Conservation (phyloP, 495 filamentous ascomycete species). For the Tuber brumale region DNA sequence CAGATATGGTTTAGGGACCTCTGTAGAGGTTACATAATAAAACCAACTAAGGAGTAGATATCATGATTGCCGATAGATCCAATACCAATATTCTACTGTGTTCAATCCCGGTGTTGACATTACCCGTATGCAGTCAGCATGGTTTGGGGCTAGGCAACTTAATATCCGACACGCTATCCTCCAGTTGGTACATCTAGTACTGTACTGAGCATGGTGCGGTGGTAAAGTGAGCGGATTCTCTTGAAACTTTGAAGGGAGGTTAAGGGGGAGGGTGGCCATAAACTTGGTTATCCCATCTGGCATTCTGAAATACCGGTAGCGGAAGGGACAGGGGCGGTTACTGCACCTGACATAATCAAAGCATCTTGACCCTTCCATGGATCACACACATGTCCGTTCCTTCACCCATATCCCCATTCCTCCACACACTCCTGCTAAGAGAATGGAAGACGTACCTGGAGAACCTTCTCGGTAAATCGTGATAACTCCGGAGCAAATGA, state of each 20-base stretch:
- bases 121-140: not conserved
- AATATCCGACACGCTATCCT: not conserved
- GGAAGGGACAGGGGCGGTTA: no score
- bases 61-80: not conserved
- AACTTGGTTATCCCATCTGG: not conserved
- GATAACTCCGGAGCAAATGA: not conserved
- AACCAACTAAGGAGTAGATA: not conserved
- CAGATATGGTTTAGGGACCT: not conserved
- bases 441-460: no score
- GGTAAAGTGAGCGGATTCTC: not conserved
- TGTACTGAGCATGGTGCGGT: not conserved
- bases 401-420: no score
- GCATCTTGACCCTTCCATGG: no score
- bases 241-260: not conserved
- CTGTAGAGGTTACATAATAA: not conserved
- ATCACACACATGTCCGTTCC: no score
- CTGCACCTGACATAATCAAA: no score
- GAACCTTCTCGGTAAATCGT: no score
- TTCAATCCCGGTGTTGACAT: not conserved
- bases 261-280: not conserved
- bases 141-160: not conserved
- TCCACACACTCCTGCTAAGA: no score
- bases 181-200: not conserved
- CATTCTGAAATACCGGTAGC: no score
- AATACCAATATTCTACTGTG: not conserved